phyloP scores from a whole-genome alignment of 2,329 filamentous ascomycete genomes.

The Zelopaecilomyces penicillatus region DNA sequence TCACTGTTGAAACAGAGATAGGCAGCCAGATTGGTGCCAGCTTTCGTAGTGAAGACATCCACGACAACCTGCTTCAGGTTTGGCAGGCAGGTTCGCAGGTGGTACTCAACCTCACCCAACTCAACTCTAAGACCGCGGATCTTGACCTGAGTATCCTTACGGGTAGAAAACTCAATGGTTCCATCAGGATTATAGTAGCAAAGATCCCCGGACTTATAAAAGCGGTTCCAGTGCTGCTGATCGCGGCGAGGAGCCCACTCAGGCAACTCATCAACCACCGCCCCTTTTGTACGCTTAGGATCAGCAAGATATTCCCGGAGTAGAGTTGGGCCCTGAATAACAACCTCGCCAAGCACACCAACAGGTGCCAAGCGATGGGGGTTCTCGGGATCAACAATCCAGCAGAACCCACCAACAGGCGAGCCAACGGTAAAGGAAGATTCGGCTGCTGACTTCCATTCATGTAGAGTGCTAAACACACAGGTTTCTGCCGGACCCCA shows the following conservation, averaged over 20 bases:
- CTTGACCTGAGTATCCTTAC: too few species aligned
- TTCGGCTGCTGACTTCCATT: fast-evolving
- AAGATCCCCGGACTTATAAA: constrained; percentile 40
- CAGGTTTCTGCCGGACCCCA: constrained; percentile 13
- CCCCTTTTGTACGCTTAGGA: constrained; percentile 7
- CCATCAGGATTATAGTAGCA: constrained; percentile 30
- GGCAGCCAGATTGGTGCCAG: constrained; percentile 1
- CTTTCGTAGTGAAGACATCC: not conserved
- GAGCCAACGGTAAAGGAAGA: not conserved
- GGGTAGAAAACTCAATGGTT: constrained; percentile 33
- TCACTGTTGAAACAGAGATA: constrained; percentile 6
- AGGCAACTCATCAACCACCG: constrained; percentile 8
- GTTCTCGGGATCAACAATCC: constrained; percentile 13
- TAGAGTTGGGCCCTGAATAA: constrained; percentile 13
- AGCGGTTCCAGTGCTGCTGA: constrained; percentile 8
- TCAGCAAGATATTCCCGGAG: constrained; percentile 15
- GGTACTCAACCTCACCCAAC: constrained; percentile 20
- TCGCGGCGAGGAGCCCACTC: not conserved
- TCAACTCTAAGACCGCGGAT: constrained; percentile 45
- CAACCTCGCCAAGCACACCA: constrained; percentile 16
- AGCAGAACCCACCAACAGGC: constrained; percentile 2
- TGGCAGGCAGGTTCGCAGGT: constrained; percentile 4
- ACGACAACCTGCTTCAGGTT: not conserved
- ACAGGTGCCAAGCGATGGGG: constrained; percentile 12
- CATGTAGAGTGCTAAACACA: too few species aligned